These are phyloP conservation scores for Trypanosoma vivax DNA, from an alignment of 208 protist genomes.

Conservation along the genomic window DNA sequence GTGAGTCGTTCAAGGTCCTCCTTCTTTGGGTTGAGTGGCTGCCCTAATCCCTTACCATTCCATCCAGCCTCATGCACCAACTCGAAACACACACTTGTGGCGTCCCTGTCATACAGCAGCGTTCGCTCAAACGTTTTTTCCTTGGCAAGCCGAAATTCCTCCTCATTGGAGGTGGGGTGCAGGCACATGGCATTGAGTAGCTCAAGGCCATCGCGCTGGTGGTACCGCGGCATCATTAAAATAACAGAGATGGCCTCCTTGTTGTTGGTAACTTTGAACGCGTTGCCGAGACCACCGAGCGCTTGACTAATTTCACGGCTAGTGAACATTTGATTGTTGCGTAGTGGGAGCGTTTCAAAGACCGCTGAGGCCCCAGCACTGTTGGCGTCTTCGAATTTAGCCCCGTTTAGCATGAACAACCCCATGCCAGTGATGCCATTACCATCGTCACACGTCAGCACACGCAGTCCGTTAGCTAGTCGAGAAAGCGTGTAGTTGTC, in stretches of 20 bases:
- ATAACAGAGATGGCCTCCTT: slow-evolving; percentile 75
- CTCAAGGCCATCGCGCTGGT: slow-evolving; percentile 67
- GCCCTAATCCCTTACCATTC: slow-evolving; percentile 68
- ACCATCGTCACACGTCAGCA: slow-evolving; percentile 80
- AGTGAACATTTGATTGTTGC: slow-evolving; percentile 46
- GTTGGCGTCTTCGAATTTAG: slow-evolving; percentile 68
- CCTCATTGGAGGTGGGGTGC: slow-evolving; percentile 51
- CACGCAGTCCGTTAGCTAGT: slow-evolving; percentile 70
- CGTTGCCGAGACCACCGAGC: slow-evolving; percentile 65
- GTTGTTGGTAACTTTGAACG: slow-evolving; percentile 81
- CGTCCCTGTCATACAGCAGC: slow-evolving; percentile 47
- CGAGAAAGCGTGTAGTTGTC: slow-evolving; percentile 71
- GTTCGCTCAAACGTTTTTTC: slow-evolving; percentile 45
- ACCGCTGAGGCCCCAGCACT: slow-evolving; percentile 61
- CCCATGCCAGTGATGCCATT: slow-evolving; percentile 82
- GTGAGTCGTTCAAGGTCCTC: slow-evolving; percentile 53
- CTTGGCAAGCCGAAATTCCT: slow-evolving; percentile 69
- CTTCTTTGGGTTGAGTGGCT: slow-evolving; percentile 43
- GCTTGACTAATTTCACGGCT: slow-evolving; percentile 51
- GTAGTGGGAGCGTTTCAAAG: slow-evolving; percentile 73
- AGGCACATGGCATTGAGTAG: slow-evolving; percentile 71
- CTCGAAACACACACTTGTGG: slow-evolving; percentile 80
- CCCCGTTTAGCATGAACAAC: slow-evolving; percentile 76
- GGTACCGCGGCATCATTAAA: slow-evolving; percentile 79
- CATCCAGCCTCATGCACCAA: slow-evolving; percentile 86